Evolutionary conservation across 352 stramenopile species (phyloP).

Genomic region (Globisporangium barbulae): DNA sequence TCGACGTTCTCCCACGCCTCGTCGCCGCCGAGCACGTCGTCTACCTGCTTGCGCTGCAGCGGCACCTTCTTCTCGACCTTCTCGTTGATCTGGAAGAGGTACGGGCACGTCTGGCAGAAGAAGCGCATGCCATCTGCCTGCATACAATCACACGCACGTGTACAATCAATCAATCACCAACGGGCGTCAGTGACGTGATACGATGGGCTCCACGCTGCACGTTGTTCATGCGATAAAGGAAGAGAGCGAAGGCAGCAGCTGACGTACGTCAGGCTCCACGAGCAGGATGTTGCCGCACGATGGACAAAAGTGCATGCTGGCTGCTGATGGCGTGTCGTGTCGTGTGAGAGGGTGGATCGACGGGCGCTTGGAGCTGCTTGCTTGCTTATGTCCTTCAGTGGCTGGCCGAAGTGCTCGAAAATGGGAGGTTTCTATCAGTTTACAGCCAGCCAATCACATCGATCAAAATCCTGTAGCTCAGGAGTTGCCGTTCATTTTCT

Average conservation of each 20-base stretch:
- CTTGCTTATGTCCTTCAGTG: not conserved
- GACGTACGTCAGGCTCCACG: constrained; percentile 76
- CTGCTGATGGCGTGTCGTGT: not conserved
- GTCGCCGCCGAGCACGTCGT: constrained; percentile 97
- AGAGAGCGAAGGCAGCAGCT: constrained; percentile 6
- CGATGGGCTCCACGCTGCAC: not conserved
- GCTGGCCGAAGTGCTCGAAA: constrained; percentile 8
- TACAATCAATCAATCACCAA: not conserved
- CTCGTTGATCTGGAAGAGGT: constrained; percentile 86
- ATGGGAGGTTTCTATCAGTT: not conserved
- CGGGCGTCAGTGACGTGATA: not conserved
- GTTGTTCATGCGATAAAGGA: not conserved
- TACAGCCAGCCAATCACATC: constrained; percentile 11
- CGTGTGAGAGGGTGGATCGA: not conserved
- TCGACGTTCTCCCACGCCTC: constrained; percentile 99
- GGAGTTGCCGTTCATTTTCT: not conserved
- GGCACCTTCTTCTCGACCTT: constrained; percentile 89
- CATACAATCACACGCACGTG: constrained; percentile 4
- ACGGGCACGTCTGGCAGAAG: constrained; percentile 89
- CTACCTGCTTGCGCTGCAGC: constrained; percentile 96
- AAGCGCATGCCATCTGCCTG: constrained; percentile 87
- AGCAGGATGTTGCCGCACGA: constrained; percentile 89
- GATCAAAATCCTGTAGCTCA: not conserved
- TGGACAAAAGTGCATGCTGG: constrained; percentile 88
- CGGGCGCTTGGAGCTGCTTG: not conserved